Evolutionary conservation across 768 basidiomycete species (phyloP).

Genomic region (Agaricus blazei): DNA sequence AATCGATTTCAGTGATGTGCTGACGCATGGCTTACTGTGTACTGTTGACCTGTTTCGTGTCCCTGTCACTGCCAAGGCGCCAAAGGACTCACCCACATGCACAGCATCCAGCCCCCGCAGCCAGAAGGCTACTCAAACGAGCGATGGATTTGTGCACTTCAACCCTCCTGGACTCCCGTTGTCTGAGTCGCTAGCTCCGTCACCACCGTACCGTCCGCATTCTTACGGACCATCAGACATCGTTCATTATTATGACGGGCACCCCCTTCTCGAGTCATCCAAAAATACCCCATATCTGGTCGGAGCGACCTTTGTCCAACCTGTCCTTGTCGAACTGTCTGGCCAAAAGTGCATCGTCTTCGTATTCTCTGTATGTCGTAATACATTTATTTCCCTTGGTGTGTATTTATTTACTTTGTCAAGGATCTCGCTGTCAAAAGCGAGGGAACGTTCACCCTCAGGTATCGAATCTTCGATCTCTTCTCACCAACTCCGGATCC

Average conservation of each 20-base stretch:
- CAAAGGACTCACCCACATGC: slow-evolving; percentile 3
- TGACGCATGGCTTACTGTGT: slow-evolving; percentile 66
- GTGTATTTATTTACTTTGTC: not conserved
- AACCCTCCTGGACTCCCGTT: slow-evolving; percentile 11
- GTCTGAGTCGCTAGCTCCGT: slow-evolving; percentile 1
- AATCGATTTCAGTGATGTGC: slow-evolving; percentile 43
- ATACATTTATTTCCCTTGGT: not conserved
- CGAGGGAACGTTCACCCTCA: slow-evolving; percentile 61
- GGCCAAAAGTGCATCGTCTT: slow-evolving; percentile 57
- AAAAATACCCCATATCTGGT: slow-evolving; percentile 51
- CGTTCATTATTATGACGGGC: slow-evolving; percentile 34
- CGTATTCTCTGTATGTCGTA: slow-evolving; percentile 52
- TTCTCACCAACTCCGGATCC: slow-evolving; percentile 25
- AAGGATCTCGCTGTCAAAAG: slow-evolving; percentile 70
- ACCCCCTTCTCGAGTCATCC: slow-evolving; percentile 40
- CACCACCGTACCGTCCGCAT: slow-evolving; percentile 6
- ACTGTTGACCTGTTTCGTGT: slow-evolving; percentile 76
- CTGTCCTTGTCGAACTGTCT: slow-evolving; percentile 47
- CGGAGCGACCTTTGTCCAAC: slow-evolving; percentile 59
- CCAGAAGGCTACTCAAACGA: not conserved
- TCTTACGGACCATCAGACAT: slow-evolving; percentile 25
- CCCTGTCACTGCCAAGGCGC: slow-evolving; percentile 38
- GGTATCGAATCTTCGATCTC: slow-evolving; percentile 64
- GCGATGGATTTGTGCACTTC: slow-evolving; percentile 8
- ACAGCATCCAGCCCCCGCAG: slow-evolving; percentile 3